Evolutionary conservation across 805 yeast species (phyloP), one percentile per base, ranked within the genome.

Genomic region (Metschnikowia drakensbergensis): DNA sequence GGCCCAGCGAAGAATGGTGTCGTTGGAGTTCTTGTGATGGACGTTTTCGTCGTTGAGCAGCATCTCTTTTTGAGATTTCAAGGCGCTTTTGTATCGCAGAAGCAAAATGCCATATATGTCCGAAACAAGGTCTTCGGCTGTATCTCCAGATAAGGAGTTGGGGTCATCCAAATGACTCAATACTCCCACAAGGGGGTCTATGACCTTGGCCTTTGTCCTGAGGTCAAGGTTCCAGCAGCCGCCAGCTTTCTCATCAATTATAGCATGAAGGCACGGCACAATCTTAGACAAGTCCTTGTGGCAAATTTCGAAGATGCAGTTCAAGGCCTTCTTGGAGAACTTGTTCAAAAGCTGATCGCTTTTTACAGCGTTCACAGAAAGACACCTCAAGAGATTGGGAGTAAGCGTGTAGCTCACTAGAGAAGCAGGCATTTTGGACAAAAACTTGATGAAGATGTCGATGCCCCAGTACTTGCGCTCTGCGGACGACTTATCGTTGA

Each of bases 401-500:
- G 86, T 77, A 61, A 86, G 75, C 1, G 84, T 48, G 44, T 55
- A 50, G 25, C 31, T 47, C 9, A 70, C 54, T 25, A 59, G 57
- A 3, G 55, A 25, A 1, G 50, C 51, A 3, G 57, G 46, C 4
- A 68, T 52, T 2, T 48, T 37, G 2, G 44, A 47, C 37, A 83
- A 61, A 47, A 82, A 74, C 45, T 74, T 69, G 37, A 68, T 73
- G 52, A 91, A 81, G 8, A 90, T 77, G 56, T 86, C 86, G 58
- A 91, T 81, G 0, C 97, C 98, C 79, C 88, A 80, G 64, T 77
- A 87, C 63, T 91, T 92, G 49, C 96, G 75, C 64, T 91, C 97
- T 30, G 84, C 80, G 1, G 97, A 89, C 0, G 96, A 75, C 54
- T 83, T 81, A 33, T 80, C 81, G 4, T 87, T 73, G 57, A 92